A percentile compares a stretch with the other conserved stretches of the same genome.
Evolutionary conservation across 2,329 filamentous ascomycete genomes (phyloP).

Genomic region (Lachnellula hyalina): DNA sequence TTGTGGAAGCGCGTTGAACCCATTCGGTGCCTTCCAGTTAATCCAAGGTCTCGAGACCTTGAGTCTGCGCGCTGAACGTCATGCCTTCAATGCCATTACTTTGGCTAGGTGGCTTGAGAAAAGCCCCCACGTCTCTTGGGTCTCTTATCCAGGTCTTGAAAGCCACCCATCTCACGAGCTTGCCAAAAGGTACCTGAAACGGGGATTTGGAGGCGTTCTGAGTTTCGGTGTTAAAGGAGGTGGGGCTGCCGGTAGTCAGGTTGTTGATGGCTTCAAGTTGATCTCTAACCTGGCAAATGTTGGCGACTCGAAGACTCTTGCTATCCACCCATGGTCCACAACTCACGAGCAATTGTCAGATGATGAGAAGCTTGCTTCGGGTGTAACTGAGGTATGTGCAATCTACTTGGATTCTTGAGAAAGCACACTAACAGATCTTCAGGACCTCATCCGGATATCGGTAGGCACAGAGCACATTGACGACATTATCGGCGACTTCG

Average conservation of each 20-base stretch:
- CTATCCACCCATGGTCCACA: conserved; percentile 92
- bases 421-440: conserved; percentile 11
- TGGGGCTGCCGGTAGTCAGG: conserved; percentile 72
- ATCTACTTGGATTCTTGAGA: not conserved
- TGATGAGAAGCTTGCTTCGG: conserved; percentile 72
- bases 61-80: conserved; percentile 77
- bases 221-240: conserved; percentile 93
- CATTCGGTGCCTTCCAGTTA: conserved; percentile 89
- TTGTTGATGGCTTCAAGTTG: conserved; percentile 92
- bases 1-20: conserved; percentile 75
- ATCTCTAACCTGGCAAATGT: conserved; percentile 96
- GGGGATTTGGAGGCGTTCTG: conserved; percentile 84
- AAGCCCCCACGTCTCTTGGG: conserved; percentile 83
- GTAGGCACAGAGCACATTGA: conserved; percentile 96
- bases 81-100: conserved; percentile 75
- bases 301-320: conserved; percentile 89
- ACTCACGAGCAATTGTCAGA: conserved; percentile 89
- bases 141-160: conserved; percentile 84
- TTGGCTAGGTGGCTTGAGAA: conserved; percentile 79
- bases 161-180: conserved; percentile 73
- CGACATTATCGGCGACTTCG: conserved; percentile 93
- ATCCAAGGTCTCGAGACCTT: conserved; percentile 86
- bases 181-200: conserved; percentile 81
- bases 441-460: conserved; percentile 90
- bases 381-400: conserved; percentile 64